A percentile compares a stretch with the other conserved stretches of the same genome.
Evolutionary conservation across 2,329 filamentous ascomycete genomes (phyloP).

Genomic region (Lecanicillium sp.): DNA sequence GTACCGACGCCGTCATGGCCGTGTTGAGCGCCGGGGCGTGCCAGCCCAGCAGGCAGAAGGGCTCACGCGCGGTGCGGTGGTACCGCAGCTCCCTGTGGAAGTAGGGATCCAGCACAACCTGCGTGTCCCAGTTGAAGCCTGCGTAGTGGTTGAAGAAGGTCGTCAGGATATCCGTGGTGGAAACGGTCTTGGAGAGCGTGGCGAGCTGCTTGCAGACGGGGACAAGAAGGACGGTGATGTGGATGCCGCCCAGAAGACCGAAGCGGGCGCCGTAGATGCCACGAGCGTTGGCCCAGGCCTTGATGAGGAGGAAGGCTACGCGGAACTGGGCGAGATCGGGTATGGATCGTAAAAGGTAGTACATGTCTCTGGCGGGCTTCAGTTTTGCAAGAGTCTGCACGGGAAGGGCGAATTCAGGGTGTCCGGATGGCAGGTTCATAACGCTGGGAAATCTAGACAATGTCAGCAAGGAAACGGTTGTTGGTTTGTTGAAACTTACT

Average conservation of each 20-base stretch:
- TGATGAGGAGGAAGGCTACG: constrained; percentile 53
- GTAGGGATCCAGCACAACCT: constrained; percentile 53
- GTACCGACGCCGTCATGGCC: constrained; percentile 44
- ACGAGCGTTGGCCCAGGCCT: constrained; percentile 54
- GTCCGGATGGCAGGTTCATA: constrained; percentile 41
- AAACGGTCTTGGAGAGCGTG: constrained; percentile 28
- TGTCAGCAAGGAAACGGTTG: neutral
- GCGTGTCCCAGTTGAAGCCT: constrained; percentile 50
- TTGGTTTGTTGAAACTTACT: constrained; percentile 21
- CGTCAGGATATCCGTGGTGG: constrained; percentile 45
- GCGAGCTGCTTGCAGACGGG: constrained; percentile 52
- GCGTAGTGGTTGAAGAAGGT: constrained; percentile 62
- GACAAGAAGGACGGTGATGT: constrained; percentile 56
- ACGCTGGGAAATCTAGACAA: constrained; percentile 44
- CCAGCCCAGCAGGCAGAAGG: constrained; percentile 58
- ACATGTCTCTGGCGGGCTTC: constrained; percentile 57
- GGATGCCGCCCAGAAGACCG: constrained; percentile 59
- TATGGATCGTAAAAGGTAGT: constrained; percentile 53
- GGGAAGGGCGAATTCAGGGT: constrained; percentile 50
- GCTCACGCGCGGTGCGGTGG: constrained; percentile 49
- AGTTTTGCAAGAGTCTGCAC: constrained; percentile 53
- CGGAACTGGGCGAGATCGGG: constrained; percentile 54
- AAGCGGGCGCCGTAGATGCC: constrained; percentile 61
- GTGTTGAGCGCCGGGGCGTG: constrained; percentile 57
- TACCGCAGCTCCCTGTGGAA: constrained; percentile 50